Percentiles rank a stretch among this genome's conserved stretches.
Conservation (phyloP, 768 basidiomycete genomes). For the Termitomyces sp. region DNA sequence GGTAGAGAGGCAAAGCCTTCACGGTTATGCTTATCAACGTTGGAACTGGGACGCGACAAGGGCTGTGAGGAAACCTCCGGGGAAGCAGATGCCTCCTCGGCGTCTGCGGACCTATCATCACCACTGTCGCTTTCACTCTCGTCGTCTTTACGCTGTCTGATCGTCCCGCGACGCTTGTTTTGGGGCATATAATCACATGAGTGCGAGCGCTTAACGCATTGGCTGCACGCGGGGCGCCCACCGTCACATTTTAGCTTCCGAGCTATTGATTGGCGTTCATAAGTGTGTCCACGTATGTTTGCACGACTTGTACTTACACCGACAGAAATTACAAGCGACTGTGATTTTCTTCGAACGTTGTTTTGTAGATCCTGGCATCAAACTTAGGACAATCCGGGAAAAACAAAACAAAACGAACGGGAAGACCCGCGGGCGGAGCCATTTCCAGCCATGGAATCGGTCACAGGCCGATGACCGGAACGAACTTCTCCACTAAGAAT, state of each 20-base stretch:
- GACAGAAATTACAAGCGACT: constrained; percentile 88
- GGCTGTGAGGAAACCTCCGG: constrained; percentile 50
- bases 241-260: constrained; percentile 89
- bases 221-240: constrained; percentile 74
- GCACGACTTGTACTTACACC: constrained; percentile 51
- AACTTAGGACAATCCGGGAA: neutral
- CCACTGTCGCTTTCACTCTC: constrained; percentile 68
- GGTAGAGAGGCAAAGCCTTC: constrained; percentile 37
- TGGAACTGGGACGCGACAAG: constrained; percentile 42
- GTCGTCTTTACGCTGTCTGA: constrained; percentile 53
- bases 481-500: constrained; percentile 41
- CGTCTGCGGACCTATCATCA: constrained; percentile 51
- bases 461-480: constrained; percentile 34
- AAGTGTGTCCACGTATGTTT: neutral
- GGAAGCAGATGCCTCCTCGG: constrained; percentile 46
- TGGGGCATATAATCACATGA: constrained; percentile 78
- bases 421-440: constrained; percentile 28
- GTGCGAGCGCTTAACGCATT: constrained; percentile 75
- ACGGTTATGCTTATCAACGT: constrained; percentile 36
- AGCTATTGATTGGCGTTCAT: constrained; percentile 38
- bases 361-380: constrained; percentile 48
- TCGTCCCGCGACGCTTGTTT: constrained; percentile 65
- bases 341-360: constrained; percentile 81
- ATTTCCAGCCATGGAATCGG: constrained; percentile 33
- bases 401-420: constrained; percentile 27